Base-by-base conservation (phyloP, 768 basidiomycete genomes). In the Mycena floridula region DNA sequence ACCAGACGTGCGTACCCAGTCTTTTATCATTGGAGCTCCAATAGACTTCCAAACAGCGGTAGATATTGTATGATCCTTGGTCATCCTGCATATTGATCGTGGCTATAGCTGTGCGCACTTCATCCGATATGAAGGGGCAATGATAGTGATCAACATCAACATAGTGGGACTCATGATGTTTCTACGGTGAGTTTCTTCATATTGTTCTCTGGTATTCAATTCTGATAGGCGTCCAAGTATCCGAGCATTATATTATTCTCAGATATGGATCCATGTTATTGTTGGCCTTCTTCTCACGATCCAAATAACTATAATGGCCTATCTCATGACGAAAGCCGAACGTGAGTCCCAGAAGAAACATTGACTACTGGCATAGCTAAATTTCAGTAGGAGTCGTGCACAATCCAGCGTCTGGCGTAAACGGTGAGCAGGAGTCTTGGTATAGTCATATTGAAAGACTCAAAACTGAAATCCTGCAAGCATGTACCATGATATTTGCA, bases 121-220 rank as follows among this genome's bases (percentile, higher is more conserved):
- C 48, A 66, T 77, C 20, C 65, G 69, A 22, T 78, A 69, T 42
- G 77, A 79, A 56, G 76, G 76, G 7, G 53, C 68, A 21, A 77
- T 74, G 61, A 75, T 75, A 0, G 65, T 76, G 40, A 73, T 74
- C 12, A 77, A 73, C 1, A 70, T 81, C 42, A 65, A 70, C 25
- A 58, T 75, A 20, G 72, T 74, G 1, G 76, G 70, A 3, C 49
- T 78, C 15, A 79, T 82, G 77, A 79, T 82, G 79, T 60, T 78
- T 20, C 49, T 80, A 3, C 74, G 79, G 69, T 67, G 40, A 38
- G 59, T 43, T 20, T 15, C 6, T 23, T 16, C 4, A 7, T 15
- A 32, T 25, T 18, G n/a, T 22, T 16, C 24, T 11, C 15, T n/a
- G n/a, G n/a, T n/a, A 22, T 22, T n/a, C 23, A 6, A 9, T 27